These are phyloP conservation scores for Aureobasidium sp. DNA, from an alignment of 2,329 filamentous ascomycete species.

Conservation along the genomic window DNA sequence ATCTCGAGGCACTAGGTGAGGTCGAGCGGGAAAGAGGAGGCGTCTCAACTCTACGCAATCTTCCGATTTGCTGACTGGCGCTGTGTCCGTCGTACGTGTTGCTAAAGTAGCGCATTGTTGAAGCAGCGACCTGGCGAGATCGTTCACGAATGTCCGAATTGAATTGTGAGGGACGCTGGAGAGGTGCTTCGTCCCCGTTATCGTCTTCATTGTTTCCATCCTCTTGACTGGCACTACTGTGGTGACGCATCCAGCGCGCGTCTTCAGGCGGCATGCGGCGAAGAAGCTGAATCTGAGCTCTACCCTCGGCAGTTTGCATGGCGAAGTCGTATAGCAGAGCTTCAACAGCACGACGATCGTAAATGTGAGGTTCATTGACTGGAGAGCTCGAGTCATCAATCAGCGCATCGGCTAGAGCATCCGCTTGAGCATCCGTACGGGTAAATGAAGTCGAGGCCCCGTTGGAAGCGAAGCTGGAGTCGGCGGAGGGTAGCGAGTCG, in stretches of 20 bases:
- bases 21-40: neutral
- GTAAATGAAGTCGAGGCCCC: slow-evolving; percentile 43
- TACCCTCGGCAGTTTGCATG: slow-evolving; percentile 13
- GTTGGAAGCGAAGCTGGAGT: slow-evolving; percentile 73
- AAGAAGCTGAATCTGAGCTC: slow-evolving; percentile 5
- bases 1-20: neutral
- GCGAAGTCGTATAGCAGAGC: slow-evolving; percentile 12
- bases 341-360: slow-evolving; percentile 3
- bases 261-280: slow-evolving; percentile 1
- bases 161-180: neutral
- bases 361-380: neutral
- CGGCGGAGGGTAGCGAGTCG: slow-evolving; percentile 68
- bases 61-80: neutral
- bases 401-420: neutral
- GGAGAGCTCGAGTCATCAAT: neutral
- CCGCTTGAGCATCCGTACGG: slow-evolving; percentile 27
- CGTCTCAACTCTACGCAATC: neutral
- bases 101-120: slow-evolving; percentile 5
- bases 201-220: neutral
- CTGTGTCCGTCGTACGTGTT: neutral
- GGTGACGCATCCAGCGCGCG: neutral
- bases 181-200: neutral
- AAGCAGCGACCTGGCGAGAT: slow-evolving; percentile 3
- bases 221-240: neutral
- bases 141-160: slow-evolving; percentile 3